phyloP scores from a whole-genome alignment of 495 filamentous ascomycete species.

The Penicillium cinerascens region DNA sequence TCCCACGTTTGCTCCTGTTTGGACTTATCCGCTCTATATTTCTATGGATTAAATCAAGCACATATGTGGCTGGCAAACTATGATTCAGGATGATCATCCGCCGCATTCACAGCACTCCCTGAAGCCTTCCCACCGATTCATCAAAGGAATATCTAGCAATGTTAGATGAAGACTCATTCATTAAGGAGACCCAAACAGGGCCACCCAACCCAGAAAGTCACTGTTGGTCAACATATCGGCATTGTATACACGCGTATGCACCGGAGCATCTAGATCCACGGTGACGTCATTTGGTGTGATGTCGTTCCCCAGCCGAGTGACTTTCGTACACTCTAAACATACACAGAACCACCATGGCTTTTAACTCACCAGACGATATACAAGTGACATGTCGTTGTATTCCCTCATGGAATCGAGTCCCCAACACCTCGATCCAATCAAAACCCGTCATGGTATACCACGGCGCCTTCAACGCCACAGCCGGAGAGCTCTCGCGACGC shows the following conservation, averaged over 20 bases:
- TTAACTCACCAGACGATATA: constrained; percentile 48
- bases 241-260: not conserved
- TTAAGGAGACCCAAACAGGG: not conserved
- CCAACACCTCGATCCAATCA: constrained; percentile 62
- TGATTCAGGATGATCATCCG: not conserved
- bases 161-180: not conserved
- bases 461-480: constrained; percentile 45
- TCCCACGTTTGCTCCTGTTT: not conserved
- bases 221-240: not conserved
- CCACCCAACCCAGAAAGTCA: not conserved
- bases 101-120: not conserved
- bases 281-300: constrained; percentile 9
- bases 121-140: not conserved
- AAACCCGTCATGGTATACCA: constrained; percentile 63
- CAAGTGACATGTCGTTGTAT: constrained; percentile 56
- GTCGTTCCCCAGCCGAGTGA: not conserved
- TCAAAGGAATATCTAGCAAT: not conserved
- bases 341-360: constrained; percentile 17
- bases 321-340: not conserved
- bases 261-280: not conserved
- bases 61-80: not conserved
- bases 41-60: not conserved
- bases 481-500: constrained; percentile 50
- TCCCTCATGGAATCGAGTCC: constrained; percentile 51
- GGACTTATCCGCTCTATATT: not conserved